Evolutionary conservation across 106 monocot species (phyloP).

Genomic region (Dendrobium officinale): DNA sequence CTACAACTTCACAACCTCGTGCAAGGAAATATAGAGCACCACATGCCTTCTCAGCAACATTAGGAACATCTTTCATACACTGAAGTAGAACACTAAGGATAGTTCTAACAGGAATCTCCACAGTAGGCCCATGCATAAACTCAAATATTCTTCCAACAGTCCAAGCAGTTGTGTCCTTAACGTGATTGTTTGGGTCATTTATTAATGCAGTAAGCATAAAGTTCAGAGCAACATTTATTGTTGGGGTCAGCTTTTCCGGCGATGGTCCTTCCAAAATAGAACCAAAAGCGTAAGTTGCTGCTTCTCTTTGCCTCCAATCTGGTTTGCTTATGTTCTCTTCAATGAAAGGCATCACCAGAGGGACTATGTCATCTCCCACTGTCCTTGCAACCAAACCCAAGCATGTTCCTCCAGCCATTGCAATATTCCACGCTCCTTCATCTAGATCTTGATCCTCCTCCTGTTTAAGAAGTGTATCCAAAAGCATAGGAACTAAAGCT

Average conservation of each 20-base stretch:
- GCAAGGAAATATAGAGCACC: conserved; percentile 95
- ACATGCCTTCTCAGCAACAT: conserved; percentile 95
- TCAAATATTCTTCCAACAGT: conserved; percentile 94
- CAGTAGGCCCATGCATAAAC: conserved; percentile 74
- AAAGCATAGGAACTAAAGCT: conserved; percentile 72
- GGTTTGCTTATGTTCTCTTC: conserved; percentile 68
- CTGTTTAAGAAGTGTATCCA: conserved; percentile 90
- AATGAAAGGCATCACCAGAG: conserved; percentile 96
- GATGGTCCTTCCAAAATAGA: conserved; percentile 95
- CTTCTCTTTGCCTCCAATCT: conserved; percentile 85
- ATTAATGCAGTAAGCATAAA: conserved; percentile 78
- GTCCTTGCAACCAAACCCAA: conserved; percentile 87
- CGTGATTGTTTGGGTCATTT: conserved; percentile 85
- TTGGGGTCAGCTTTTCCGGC: conserved; percentile 59
- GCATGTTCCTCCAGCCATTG: conserved; percentile 98
- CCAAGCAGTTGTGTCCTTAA: conserved; percentile 98
- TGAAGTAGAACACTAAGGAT: conserved; percentile 86
- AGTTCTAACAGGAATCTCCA: conserved; percentile 58
- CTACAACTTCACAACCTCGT: conserved; percentile 83
- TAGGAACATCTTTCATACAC: conserved; percentile 98
- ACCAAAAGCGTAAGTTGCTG: conserved; percentile 96
- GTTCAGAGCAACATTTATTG: conserved; percentile 80
- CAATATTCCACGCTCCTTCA: conserved; percentile 93
- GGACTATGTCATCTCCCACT: conserved; percentile 90
- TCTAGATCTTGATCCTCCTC: conserved; percentile 97